Evolutionary conservation across 331 rosid species (phyloP).

Genomic region (Rhamnella rubrinervis): DNA sequence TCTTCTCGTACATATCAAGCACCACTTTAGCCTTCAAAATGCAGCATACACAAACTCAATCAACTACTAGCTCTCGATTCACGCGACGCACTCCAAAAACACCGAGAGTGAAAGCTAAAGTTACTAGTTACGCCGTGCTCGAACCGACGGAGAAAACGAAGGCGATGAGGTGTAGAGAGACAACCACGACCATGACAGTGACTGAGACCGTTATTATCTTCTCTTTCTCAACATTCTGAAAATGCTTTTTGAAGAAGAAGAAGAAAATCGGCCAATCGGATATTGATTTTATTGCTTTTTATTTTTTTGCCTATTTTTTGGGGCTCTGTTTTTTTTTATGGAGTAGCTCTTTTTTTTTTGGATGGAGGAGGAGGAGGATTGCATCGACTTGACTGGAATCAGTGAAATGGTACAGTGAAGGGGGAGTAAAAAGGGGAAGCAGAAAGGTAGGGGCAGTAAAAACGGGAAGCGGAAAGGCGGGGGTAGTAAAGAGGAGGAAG

Average conservation of each 20-base stretch:
- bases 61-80: not conserved
- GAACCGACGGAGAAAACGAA: slow-evolving; percentile 80
- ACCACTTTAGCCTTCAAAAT: slow-evolving; percentile 52
- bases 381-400: too few relatives aligned
- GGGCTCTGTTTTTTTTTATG: not conserved
- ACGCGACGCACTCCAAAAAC: not conserved
- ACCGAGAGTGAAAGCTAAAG: not conserved
- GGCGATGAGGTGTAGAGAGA: slow-evolving; percentile 84
- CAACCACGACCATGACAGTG: slow-evolving; percentile 47
- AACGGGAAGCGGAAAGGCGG: too few relatives aligned
- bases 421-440: too few relatives aligned
- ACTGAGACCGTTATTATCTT: slow-evolving; percentile 59
- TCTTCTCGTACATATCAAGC: slow-evolving; percentile 67
- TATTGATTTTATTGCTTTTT: not conserved
- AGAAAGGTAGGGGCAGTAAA: too few relatives aligned
- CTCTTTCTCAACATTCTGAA: not conserved
- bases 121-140: slow-evolving; percentile 88
- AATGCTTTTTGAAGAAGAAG: too few relatives aligned
- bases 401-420: too few relatives aligned
- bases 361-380: too few relatives aligned
- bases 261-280: not conserved
- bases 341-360: too few relatives aligned
- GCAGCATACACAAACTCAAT: not conserved
- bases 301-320: slow-evolving; percentile 9
- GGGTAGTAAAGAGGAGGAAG: too few relatives aligned